Conservation (phyloP, 345 rosid species). For the Hypericum perforatum region DNA sequence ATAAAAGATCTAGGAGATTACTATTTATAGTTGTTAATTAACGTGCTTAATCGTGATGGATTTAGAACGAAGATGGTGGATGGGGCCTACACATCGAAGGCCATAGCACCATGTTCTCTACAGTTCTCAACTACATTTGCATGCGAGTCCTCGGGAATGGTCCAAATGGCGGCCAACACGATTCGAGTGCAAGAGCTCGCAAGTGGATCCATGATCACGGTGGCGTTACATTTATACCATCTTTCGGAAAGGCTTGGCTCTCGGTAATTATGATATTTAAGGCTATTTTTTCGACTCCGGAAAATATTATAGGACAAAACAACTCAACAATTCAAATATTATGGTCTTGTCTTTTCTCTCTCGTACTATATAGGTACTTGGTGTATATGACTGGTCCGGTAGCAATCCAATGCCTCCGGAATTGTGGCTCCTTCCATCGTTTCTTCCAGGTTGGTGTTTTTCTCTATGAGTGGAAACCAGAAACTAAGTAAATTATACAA, state of each 20-base stretch:
- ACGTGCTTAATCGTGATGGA: no score
- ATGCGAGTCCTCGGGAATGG: conserved; percentile 11
- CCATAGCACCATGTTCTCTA: conserved; percentile 13
- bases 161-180: conserved; percentile 6
- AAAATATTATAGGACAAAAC: no score
- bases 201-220: conserved; percentile 16
- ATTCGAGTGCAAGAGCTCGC: conserved; percentile 8
- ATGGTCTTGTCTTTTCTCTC: no score
- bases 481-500: no score
- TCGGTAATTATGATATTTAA: conserved; percentile 5
- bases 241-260: conserved; percentile 16
- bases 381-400: conserved; percentile 21
- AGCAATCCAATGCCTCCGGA: conserved; percentile 21
- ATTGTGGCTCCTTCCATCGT: conserved; percentile 12
- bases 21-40: no score
- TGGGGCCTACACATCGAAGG: conserved; percentile 16
- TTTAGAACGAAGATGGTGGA: conserved; percentile 15
- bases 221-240: neutral
- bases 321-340: no score
- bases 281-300: neutral
- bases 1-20: no score
- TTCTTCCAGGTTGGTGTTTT: conserved; percentile 8
- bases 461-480: no score
- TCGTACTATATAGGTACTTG: conserved; percentile 11
- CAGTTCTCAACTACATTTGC: conserved; percentile 6